Percentiles rank a stretch among this genome's conserved stretches.
These are phyloP conservation scores for Dissophora globulifera DNA, from an alignment of 192 early-diverging fungal genomes.

Conservation along the genomic window DNA sequence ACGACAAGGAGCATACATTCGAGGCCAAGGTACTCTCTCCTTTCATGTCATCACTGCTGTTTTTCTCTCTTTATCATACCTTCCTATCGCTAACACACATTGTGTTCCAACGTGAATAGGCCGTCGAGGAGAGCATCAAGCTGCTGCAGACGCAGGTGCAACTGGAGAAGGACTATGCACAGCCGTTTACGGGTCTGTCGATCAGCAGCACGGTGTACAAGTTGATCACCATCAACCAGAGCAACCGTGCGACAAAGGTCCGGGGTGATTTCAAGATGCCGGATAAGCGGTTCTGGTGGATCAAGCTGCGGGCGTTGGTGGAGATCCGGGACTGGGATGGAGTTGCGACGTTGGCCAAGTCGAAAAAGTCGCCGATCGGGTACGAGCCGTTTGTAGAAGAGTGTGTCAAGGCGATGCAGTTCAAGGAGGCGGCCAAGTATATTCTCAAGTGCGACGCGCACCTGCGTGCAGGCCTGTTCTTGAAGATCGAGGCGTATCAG, in stretches of 20 bases:
- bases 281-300: slow-evolving; percentile 91
- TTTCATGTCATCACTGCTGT: no score
- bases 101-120: no score
- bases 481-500: slow-evolving; percentile 78
- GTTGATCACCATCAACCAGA: slow-evolving; percentile 77
- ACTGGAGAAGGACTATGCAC: slow-evolving; percentile 77
- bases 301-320: slow-evolving; percentile 86
- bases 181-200: slow-evolving; percentile 75
- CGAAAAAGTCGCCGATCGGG: slow-evolving; percentile 84
- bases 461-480: slow-evolving; percentile 68
- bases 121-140: slow-evolving; percentile 82
- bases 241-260: slow-evolving; percentile 78
- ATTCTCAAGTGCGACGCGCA: slow-evolving; percentile 75
- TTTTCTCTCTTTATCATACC: no score
- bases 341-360: slow-evolving; percentile 81
- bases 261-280: slow-evolving; percentile 88
- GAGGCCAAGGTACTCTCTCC: slow-evolving; percentile 72
- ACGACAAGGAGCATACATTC: slow-evolving; percentile 74
- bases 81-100: no score
- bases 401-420: slow-evolving; percentile 79
- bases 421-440: slow-evolving; percentile 80
- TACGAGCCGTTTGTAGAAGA: slow-evolving; percentile 86
- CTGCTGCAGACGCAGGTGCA: slow-evolving; percentile 78
- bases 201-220: slow-evolving; percentile 89
- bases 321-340: slow-evolving; percentile 86